A percentile compares a stretch with the other conserved stretches of the same genome.
phyloP scores from a whole-genome alignment of 805 yeast species.

The Komagataella pseudopastoris region DNA sequence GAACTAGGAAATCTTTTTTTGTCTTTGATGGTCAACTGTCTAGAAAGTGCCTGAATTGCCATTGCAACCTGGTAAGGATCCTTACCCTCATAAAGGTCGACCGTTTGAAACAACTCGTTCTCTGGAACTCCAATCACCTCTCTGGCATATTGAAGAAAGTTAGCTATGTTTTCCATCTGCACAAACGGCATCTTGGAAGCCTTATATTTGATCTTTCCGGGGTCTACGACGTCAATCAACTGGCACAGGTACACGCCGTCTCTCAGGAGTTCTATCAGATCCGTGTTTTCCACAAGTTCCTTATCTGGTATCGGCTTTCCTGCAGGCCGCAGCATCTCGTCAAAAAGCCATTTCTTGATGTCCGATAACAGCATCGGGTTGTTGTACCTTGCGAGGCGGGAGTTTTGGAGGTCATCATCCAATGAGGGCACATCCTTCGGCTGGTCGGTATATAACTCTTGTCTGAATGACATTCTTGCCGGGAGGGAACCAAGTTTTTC shows the following conservation, averaged over 20 bases:
- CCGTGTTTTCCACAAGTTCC: slow-evolving; percentile 10
- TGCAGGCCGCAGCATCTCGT: slow-evolving; percentile 11
- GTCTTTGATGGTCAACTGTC: slow-evolving; percentile 28
- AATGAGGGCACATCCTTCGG: slow-evolving; percentile 33
- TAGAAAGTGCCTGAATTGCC: slow-evolving; percentile 58
- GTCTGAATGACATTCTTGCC: not conserved
- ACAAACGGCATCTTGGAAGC: slow-evolving; percentile 63
- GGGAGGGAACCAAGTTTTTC: not conserved
- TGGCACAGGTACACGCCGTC: slow-evolving; percentile 48
- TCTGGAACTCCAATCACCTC: slow-evolving; percentile 52
- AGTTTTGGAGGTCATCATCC: slow-evolving; percentile 43
- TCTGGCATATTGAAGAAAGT: slow-evolving; percentile 51
- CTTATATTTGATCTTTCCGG: slow-evolving; percentile 31
- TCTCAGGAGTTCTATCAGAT: slow-evolving; percentile 41
- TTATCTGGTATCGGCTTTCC: slow-evolving; percentile 10
- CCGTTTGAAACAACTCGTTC: slow-evolving; percentile 71
- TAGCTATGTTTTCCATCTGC: slow-evolving; percentile 73
- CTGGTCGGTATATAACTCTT: not conserved
- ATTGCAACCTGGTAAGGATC: slow-evolving; percentile 75
- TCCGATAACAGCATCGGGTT: slow-evolving; percentile 15
- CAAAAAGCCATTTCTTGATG: slow-evolving; percentile 39
- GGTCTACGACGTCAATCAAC: slow-evolving; percentile 26
- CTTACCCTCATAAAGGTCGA: slow-evolving; percentile 56
- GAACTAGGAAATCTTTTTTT: not conserved
- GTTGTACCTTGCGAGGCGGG: slow-evolving; percentile 41